Evolutionary conservation across 2,329 filamentous ascomycete genomes (phyloP).

Genomic region (Colletotrichum ledebouriae): DNA sequence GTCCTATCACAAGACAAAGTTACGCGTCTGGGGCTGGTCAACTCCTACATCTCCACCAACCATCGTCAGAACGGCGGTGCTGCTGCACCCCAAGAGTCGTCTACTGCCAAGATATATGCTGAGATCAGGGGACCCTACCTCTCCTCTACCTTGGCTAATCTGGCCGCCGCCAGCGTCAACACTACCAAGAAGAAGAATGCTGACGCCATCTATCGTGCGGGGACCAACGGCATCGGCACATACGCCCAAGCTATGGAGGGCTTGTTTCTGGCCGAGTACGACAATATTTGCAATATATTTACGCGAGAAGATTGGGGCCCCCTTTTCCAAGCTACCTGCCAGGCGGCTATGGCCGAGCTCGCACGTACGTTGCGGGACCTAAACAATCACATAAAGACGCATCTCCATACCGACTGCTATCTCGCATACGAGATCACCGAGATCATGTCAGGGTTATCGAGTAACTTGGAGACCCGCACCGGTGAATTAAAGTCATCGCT

Average conservation of each 20-base stretch:
- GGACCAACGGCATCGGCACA: constrained; percentile 90
- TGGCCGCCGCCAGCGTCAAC: constrained; percentile 88
- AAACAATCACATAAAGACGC: constrained; percentile 88
- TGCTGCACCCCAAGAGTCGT: constrained; percentile 68
- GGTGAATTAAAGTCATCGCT: constrained; percentile 88
- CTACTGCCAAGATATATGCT: constrained; percentile 85
- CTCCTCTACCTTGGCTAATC: constrained; percentile 83
- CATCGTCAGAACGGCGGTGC: constrained; percentile 60
- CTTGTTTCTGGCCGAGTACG: constrained; percentile 89
- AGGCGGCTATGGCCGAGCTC: constrained; percentile 83
- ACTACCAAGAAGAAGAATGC: constrained; percentile 84
- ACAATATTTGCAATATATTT: constrained; percentile 91
- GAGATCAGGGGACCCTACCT: constrained; percentile 90
- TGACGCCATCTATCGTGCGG: constrained; percentile 87
- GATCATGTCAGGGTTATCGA: constrained; percentile 84
- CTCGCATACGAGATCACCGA: constrained; percentile 96
- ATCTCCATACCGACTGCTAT: constrained; percentile 92
- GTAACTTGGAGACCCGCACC: constrained; percentile 83
- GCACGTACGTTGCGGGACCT: constrained; percentile 88
- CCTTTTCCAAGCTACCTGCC: constrained; percentile 84
- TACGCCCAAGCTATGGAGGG: constrained; percentile 91
- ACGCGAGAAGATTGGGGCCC: constrained; percentile 85
- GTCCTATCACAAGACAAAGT: constrained; percentile 81
- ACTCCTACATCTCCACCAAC: constrained; percentile 78
- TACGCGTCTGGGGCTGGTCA: constrained; percentile 82